A percentile compares a stretch with the other conserved stretches of the same genome.
Conservation (phyloP, 768 basidiomycete species). For the Exsudoporus frostii region DNA sequence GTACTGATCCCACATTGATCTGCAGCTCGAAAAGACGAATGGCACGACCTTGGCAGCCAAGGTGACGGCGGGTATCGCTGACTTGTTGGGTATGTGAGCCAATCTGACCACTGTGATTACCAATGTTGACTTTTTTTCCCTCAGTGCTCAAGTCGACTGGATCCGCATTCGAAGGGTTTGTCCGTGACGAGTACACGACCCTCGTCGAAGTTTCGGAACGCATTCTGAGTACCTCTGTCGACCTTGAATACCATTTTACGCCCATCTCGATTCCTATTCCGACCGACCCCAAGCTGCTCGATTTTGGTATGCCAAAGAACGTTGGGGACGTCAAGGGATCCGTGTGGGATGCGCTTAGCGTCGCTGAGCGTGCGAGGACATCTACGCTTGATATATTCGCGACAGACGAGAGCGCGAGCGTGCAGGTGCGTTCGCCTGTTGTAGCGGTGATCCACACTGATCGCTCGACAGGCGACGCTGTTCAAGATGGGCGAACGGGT, state of each 20-base stretch:
- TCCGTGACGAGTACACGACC: constrained; percentile 87
- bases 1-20: neutral
- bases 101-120: neutral
- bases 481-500: constrained; percentile 84
- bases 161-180: constrained; percentile 77
- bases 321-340: constrained; percentile 40
- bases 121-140: neutral
- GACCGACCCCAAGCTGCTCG: constrained; percentile 49
- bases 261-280: constrained; percentile 46
- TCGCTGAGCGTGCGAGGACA: constrained; percentile 49
- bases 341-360: constrained; percentile 58
- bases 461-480: constrained; percentile 67
- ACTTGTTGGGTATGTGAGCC: constrained; percentile 64
- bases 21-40: constrained; percentile 65
- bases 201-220: constrained; percentile 80
- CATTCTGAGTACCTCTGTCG: constrained; percentile 86
- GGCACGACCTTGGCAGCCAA: constrained; percentile 59
- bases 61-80: constrained; percentile 69
- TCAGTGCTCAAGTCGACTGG: constrained; percentile 88
- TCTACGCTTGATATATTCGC: constrained; percentile 82
- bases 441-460: neutral
- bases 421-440: constrained; percentile 57
- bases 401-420: constrained; percentile 84
- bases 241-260: constrained; percentile 66
- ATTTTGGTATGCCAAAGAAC: constrained; percentile 42